phyloP scores from a whole-genome alignment of 2,329 filamentous ascomycete species.

The Paracoccidioides lutzii region DNA sequence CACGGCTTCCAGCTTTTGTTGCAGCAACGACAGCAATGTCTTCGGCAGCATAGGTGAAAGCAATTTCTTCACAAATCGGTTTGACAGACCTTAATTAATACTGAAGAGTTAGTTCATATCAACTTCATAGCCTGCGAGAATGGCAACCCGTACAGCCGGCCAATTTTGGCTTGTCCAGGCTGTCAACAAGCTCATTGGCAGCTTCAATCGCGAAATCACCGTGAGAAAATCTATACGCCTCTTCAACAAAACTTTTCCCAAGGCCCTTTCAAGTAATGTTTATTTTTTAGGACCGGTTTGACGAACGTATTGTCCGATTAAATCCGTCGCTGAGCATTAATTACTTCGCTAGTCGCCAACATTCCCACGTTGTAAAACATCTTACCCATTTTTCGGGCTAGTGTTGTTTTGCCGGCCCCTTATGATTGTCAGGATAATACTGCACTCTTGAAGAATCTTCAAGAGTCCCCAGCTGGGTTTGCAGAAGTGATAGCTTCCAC shows the following conservation, averaged over 20 bases:
- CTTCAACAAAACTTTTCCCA: conserved; percentile 58
- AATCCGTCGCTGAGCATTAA: conserved; percentile 54
- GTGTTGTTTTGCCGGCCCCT: conserved; percentile 62
- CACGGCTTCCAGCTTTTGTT: conserved; percentile 19
- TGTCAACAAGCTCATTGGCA: conserved; percentile 41
- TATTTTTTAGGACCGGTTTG: conserved; percentile 57
- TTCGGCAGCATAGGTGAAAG: conserved; percentile 39
- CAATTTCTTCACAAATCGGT: conserved; percentile 49
- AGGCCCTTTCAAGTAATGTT: conserved; percentile 45
- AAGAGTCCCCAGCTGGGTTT: background rate
- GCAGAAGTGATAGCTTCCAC: conserved; percentile 13
- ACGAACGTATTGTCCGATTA: conserved; percentile 56
- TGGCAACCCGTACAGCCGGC: conserved; percentile 48
- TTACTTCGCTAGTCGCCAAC: conserved; percentile 45
- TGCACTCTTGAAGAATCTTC: background rate
- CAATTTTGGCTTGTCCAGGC: conserved; percentile 45
- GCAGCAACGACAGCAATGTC: conserved; percentile 37
- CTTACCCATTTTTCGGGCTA: conserved; percentile 60
- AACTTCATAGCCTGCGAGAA: conserved; percentile 54
- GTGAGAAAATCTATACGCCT: conserved; percentile 53
- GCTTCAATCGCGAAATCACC: conserved; percentile 46
- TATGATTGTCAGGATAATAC: background rate
- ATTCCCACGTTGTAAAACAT: conserved; percentile 65
- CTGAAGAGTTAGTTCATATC: conserved; percentile 53
- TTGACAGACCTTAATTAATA: conserved; percentile 50